A percentile compares a stretch with the other conserved stretches of the same genome.
Conservation (phyloP, 257 asterid species). For the Ballota nigra region DNA sequence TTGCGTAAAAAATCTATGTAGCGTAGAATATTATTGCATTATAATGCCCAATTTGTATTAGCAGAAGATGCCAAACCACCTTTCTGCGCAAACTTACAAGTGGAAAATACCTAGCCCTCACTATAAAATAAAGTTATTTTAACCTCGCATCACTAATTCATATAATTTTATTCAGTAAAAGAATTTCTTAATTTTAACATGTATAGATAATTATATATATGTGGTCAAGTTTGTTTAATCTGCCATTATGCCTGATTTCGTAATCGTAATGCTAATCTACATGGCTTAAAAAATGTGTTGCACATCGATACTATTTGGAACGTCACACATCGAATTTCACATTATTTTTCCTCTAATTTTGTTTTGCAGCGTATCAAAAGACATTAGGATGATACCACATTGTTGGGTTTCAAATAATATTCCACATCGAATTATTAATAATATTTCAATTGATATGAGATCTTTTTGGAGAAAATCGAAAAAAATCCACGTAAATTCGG, state of each 20-base stretch:
- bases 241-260: not conserved
- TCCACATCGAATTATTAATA: no score
- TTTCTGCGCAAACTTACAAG: not conserved
- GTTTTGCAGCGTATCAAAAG: not conserved
- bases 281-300: not conserved
- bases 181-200: not conserved
- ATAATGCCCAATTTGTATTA: not conserved
- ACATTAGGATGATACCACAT: not conserved
- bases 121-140: not conserved
- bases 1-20: not conserved
- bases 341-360: not conserved
- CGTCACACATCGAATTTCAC: not conserved
- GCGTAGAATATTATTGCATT: not conserved
- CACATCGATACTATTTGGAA: not conserved
- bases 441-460: no score
- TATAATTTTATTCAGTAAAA: conserved; percentile 13
- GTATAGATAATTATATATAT: not conserved
- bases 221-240: conserved; percentile 2
- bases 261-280: not conserved
- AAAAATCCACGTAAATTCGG: no score
- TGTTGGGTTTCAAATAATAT: no score
- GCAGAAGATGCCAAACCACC: conserved; percentile 10
- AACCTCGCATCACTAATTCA: not conserved
- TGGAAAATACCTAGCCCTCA: not conserved
- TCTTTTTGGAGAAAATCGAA: no score